Evolutionary conservation across 495 filamentous ascomycete species (phyloP).

Genomic region (Amorphotheca resinae): DNA sequence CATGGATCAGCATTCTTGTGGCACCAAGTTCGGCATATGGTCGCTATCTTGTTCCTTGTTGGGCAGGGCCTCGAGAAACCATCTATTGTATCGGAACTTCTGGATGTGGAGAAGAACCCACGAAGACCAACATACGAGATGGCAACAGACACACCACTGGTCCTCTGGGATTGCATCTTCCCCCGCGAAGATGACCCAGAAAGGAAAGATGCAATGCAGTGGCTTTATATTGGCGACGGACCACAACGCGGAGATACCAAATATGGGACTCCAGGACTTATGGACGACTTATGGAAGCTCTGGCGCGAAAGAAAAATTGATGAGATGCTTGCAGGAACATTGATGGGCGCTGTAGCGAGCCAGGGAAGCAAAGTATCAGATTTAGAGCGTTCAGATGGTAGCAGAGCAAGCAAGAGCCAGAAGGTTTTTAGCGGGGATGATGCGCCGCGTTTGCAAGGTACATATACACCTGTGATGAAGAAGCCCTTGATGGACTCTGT

Average conservation of each 20-base stretch:
- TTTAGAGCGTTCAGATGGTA: not conserved
- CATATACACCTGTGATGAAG: conserved; percentile 59
- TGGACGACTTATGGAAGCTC: conserved; percentile 61
- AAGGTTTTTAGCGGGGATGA: conserved; percentile 65
- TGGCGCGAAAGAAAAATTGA: conserved; percentile 85
- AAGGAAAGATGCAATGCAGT: conserved; percentile 52
- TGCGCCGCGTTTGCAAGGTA: conserved; percentile 42
- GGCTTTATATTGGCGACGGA: conserved; percentile 50
- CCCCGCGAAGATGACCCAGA: conserved; percentile 32
- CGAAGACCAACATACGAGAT: conserved; percentile 74
- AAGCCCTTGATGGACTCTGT: conserved; percentile 48
- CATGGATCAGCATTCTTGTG: conserved; percentile 91
- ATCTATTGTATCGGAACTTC: conserved; percentile 52
- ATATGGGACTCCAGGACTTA: conserved; percentile 52
- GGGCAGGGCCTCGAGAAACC: conserved; percentile 79
- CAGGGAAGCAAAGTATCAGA: conserved; percentile 30
- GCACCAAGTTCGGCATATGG: conserved; percentile 95
- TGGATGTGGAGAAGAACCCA: conserved; percentile 58
- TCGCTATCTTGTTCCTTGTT: conserved; percentile 75
- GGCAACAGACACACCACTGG: conserved; percentile 77
- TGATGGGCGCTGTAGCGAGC: conserved; percentile 49
- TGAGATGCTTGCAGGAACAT: conserved; percentile 58
- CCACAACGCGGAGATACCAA: conserved; percentile 33
- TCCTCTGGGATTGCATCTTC: conserved; percentile 92
- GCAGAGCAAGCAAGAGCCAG: conserved; percentile 28